Base-by-base conservation (phyloP, 2,329 filamentous ascomycete species). In the Xylaria sp. region DNA sequence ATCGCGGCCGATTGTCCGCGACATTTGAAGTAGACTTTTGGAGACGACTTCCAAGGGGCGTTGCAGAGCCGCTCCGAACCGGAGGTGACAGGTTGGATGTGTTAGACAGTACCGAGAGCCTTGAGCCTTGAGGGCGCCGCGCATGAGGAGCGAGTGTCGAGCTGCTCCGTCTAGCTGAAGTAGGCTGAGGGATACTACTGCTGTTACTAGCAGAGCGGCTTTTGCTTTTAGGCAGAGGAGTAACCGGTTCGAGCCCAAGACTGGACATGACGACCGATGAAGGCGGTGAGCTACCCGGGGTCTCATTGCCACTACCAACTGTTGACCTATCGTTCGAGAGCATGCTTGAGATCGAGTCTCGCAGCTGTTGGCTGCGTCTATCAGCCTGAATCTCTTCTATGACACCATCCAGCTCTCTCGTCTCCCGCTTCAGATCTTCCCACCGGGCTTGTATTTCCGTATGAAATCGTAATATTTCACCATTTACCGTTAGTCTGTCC, bases 401-500 rank as follows among this genome's bases (percentile, higher is more conserved):
- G 18, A 88, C 83, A 7, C 85, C 78, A 78, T 97, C 93, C 83
- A 96, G 90, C 5, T 94, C 91, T 67, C 84, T 87, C 83, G 96
- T 95, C 71, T 92, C 89, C 15, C 87, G 86, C 77, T 94, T 93
- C 61, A 98, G 83, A 3, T 88, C 87, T 72, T 91, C 88, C 89
- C 94, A 97, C 75, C 91, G 91, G n/a, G 89, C 86, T 76, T 94
- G 91, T 83, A 98, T 92, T 75, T 98, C 94, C 7, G 90, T 88
- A 76, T 97, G 91, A 39, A 98, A 84, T 54, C 94, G 89, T 34
- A 98, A 81, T 71, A 98, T 96, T 81, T 98, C 96, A 54, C 96
- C 96, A 77, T 99, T 98, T 65, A 98, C 94, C 0, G 96, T 98
- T 59, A 98, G 85, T n/a, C 96, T 90, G 77, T 98, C 94, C 78